Evolutionary conservation across 1,284 basidiomycete genomes (phyloP).

Genomic region (Austroboletus novae-zelandiae): DNA sequence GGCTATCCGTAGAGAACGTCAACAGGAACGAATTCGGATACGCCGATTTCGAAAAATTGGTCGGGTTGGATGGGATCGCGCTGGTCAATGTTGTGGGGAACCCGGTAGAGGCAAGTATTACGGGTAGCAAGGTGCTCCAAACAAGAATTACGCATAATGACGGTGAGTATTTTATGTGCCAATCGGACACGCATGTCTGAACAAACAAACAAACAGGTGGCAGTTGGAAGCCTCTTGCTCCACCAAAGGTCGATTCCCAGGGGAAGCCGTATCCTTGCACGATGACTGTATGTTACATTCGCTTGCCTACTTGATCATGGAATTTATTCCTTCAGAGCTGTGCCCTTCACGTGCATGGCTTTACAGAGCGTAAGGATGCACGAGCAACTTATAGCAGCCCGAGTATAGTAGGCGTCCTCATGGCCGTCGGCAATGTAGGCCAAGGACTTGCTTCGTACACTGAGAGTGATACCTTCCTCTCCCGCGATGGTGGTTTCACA

Average conservation of each 20-base stretch:
- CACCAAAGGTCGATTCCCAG: constrained; percentile 77
- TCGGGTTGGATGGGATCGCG: constrained; percentile 93
- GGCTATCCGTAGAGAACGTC: constrained; percentile 81
- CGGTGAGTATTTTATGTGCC: constrained; percentile 44
- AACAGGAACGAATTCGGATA: constrained; percentile 87
- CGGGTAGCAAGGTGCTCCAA: constrained; percentile 77
- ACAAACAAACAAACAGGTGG: constrained; percentile 51
- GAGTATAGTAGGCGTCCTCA: constrained; percentile 87
- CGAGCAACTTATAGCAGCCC: constrained; percentile 92
- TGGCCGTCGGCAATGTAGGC: constrained; percentile 98
- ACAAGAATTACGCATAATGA: constrained; percentile 96
- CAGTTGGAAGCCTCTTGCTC: constrained; percentile 80
- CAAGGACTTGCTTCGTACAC: constrained; percentile 77
- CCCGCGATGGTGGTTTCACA: constrained; percentile 93
- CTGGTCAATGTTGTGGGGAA: constrained; percentile 90
- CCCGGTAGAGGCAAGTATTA: constrained; percentile 70
- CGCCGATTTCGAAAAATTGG: constrained; percentile 99
- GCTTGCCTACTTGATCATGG: background rate
- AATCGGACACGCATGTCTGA: background rate
- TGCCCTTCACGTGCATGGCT: constrained; percentile 90
- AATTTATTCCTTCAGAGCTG: constrained; percentile 56
- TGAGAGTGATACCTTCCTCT: constrained; percentile 94
- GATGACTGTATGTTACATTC: constrained; percentile 47
- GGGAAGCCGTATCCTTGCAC: constrained; percentile 76
- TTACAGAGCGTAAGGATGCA: constrained; percentile 90